phyloP scores from a whole-genome alignment of 306 rosid species.

The Gastrolobium villosum region DNA sequence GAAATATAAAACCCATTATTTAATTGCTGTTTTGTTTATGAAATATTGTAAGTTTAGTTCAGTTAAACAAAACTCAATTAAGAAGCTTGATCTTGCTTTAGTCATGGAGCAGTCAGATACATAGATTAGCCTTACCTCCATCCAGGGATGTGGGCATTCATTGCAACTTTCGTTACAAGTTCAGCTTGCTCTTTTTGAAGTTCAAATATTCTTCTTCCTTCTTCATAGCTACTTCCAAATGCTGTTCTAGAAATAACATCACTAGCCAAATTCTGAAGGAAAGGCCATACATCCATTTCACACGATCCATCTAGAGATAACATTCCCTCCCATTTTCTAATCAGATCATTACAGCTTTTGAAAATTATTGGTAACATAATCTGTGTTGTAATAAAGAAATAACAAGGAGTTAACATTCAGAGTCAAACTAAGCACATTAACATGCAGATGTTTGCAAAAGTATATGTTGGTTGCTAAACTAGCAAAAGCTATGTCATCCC shows the following conservation, averaged over 20 bases:
- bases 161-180: not conserved
- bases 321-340: slow-evolving; percentile 51
- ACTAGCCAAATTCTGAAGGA: slow-evolving; percentile 37
- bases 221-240: slow-evolving; percentile 58
- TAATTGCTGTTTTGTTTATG: not conserved
- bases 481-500: not conserved
- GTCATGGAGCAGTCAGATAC: not conserved
- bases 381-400: slow-evolving; percentile 27
- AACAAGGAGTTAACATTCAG: not conserved
- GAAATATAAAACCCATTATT: too few relatives aligned
- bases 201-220: slow-evolving; percentile 57
- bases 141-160: slow-evolving; percentile 50
- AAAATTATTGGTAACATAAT: slow-evolving; percentile 43
- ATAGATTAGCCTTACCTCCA: slow-evolving; percentile 47
- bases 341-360: slow-evolving; percentile 43
- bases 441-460: not conserved
- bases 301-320: slow-evolving; percentile 32
- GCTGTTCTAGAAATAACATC: slow-evolving; percentile 56
- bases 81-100: not conserved
- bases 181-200: slow-evolving; percentile 47
- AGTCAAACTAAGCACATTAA: not conserved
- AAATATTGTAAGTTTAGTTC: not conserved
- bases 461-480: not conserved
- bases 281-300: slow-evolving; percentile 55
- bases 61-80: not conserved